A percentile compares a stretch with the other conserved stretches of the same genome.
phyloP scores from a whole-genome alignment of 176 grass and related monocot species.

The Triticum monococcum region DNA sequence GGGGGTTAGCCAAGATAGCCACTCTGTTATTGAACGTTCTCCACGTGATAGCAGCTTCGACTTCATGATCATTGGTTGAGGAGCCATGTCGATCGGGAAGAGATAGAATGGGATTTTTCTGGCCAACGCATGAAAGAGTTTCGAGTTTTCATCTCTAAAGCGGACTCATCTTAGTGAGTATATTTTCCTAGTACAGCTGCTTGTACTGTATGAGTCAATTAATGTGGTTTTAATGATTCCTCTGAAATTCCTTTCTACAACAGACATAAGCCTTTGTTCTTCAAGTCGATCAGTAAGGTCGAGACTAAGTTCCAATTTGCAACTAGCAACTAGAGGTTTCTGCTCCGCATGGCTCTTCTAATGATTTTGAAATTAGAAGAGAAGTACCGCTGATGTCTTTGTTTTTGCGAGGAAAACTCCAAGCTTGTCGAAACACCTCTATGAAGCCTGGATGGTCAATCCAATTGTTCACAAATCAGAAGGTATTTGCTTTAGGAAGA shows the following conservation, averaged over 20 bases:
- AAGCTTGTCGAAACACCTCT: not conserved
- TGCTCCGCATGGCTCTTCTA: not conserved
- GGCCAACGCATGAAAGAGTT: not conserved
- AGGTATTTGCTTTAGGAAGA: not conserved
- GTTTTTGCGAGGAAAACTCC: not conserved
- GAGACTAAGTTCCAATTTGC: not conserved
- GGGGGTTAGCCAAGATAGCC: not conserved
- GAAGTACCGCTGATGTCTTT: not conserved
- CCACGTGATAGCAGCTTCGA: not conserved
- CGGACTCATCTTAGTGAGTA: not conserved
- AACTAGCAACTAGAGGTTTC: not conserved
- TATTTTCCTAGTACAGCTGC: not conserved
- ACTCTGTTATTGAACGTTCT: not conserved
- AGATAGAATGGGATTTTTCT: not conserved
- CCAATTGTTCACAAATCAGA: not conserved
- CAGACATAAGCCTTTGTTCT: not conserved
- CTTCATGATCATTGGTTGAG: not conserved
- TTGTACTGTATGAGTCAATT: not conserved
- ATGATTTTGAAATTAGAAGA: not conserved
- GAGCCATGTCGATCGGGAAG: not conserved
- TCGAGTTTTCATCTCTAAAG: not conserved
- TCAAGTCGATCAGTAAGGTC: not conserved
- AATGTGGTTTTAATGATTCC: not conserved
- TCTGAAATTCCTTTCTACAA: not conserved
- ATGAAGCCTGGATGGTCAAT: not conserved